Conservation (phyloP, 768 basidiomycete genomes). For the Pisolithus marmoratus region DNA sequence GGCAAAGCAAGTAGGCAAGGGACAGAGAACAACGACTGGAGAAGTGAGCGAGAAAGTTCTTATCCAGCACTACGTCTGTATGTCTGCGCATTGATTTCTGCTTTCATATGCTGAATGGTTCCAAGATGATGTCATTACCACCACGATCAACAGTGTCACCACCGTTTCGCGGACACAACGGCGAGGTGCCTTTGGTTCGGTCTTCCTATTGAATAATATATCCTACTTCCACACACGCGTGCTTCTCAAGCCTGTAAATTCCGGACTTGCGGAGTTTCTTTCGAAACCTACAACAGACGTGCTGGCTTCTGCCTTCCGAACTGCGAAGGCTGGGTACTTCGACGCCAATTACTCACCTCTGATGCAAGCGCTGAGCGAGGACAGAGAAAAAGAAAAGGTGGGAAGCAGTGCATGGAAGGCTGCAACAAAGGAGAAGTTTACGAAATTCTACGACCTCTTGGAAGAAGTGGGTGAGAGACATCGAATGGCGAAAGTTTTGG, state of each 20-base stretch:
- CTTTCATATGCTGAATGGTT: background rate
- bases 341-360: constrained; percentile 78
- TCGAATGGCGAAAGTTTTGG: constrained; percentile 58
- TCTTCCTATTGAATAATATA: constrained; percentile 78
- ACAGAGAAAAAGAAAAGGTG: constrained; percentile 41
- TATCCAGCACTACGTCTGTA: constrained; percentile 73
- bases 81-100: constrained; percentile 20
- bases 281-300: constrained; percentile 57
- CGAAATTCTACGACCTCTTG: constrained; percentile 71
- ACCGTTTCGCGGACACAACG: constrained; percentile 55
- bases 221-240: constrained; percentile 61
- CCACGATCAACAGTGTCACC: constrained; percentile 53
- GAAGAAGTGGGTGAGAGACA: constrained; percentile 80
- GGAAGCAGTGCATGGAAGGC: constrained; percentile 42
- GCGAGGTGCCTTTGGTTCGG: constrained; percentile 62
- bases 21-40: constrained; percentile 29
- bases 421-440: constrained; percentile 77
- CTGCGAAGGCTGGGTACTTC: constrained; percentile 79
- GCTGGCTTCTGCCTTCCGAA: constrained; percentile 67
- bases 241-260: constrained; percentile 44
- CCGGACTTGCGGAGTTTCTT: constrained; percentile 44
- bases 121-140: constrained; percentile 70
- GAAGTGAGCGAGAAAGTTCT: constrained; percentile 56
- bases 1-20: constrained; percentile 60
- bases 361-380: constrained; percentile 54